A percentile compares a stretch with the other conserved stretches of the same genome.
Conservation (phyloP, 805 yeast species). For the Pichia eremophila region DNA sequence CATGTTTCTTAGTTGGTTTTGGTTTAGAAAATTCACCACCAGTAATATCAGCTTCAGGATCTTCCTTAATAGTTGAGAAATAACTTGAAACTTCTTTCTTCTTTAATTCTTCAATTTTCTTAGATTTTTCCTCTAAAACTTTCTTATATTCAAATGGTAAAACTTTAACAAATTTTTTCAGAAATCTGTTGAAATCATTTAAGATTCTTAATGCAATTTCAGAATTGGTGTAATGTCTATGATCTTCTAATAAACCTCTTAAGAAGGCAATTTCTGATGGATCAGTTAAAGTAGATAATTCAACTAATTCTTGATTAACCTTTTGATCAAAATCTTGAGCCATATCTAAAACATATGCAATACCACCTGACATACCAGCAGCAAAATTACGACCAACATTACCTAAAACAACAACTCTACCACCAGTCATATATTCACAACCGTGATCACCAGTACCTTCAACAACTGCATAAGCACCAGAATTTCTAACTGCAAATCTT, state of each 20-base stretch:
- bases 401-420: constrained; percentile 90
- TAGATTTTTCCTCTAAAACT: constrained; percentile 73
- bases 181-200: constrained; percentile 77
- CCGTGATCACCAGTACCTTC: constrained; percentile 99
- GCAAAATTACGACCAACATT: constrained; percentile 87
- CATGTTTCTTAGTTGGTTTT: constrained; percentile 35
- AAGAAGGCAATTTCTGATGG: constrained; percentile 91
- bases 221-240: constrained; percentile 88
- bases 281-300: constrained; percentile 64
- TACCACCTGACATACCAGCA: constrained; percentile 99
- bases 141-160: constrained; percentile 86
- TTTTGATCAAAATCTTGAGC: constrained; percentile 82
- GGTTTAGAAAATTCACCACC: constrained; percentile 74
- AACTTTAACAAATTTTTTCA: constrained; percentile 87
- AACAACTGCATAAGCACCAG: constrained; percentile 94
- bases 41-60: constrained; percentile 77
- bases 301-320: constrained; percentile 77
- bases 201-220: constrained; percentile 79
- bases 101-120: constrained; percentile 53
- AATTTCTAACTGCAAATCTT: constrained; percentile 96
- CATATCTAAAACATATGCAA: constrained; percentile 90
- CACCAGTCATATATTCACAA: constrained; percentile 99
- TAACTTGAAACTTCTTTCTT: constrained; percentile 56
- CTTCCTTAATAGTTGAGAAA: constrained; percentile 66
- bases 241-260: constrained; percentile 89